Conservation (phyloP, 208 protist genomes). For the Naegleria lovaniensis region DNA sequence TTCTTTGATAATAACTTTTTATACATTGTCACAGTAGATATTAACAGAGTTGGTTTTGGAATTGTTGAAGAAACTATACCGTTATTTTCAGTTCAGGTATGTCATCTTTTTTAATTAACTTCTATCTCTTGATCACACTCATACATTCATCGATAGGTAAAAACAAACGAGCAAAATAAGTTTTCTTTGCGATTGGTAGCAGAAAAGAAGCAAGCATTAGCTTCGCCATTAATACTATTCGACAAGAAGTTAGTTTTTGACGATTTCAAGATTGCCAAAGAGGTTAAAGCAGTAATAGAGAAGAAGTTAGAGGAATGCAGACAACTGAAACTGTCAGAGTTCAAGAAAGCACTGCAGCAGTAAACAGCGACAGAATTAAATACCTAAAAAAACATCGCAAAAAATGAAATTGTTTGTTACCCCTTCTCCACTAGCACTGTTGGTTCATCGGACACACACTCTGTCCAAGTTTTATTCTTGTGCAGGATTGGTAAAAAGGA, state of each 20-base stretch:
- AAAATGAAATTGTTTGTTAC: no score
- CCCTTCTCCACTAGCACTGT: no score
- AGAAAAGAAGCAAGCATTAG: not conserved
- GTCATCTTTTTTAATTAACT: not conserved
- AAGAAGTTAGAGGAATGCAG: not conserved
- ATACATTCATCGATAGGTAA: not conserved
- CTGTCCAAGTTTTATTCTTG: no score
- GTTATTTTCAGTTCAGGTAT: not conserved
- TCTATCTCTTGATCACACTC: not conserved
- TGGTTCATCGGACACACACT: no score
- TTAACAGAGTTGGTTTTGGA: constrained; percentile 4
- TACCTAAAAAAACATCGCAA: no score
- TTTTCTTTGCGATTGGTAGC: not conserved
- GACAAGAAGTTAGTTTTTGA: constrained; percentile 7
- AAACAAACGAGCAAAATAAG: constrained; percentile 7
- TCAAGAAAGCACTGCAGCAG: not conserved
- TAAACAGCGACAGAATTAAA: not conserved
- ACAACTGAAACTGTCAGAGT: not conserved
- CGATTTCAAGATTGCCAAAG: not conserved
- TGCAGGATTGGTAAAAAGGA: no score
- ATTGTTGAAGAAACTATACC: not conserved
- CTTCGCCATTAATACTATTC: not conserved
- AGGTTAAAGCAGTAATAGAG: not conserved
- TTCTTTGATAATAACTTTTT: constrained; percentile 1
- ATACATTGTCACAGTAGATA: not conserved